Evolutionary conservation across 2,329 filamentous ascomycete species (phyloP).

Genomic region (Colletotrichum sp.): DNA sequence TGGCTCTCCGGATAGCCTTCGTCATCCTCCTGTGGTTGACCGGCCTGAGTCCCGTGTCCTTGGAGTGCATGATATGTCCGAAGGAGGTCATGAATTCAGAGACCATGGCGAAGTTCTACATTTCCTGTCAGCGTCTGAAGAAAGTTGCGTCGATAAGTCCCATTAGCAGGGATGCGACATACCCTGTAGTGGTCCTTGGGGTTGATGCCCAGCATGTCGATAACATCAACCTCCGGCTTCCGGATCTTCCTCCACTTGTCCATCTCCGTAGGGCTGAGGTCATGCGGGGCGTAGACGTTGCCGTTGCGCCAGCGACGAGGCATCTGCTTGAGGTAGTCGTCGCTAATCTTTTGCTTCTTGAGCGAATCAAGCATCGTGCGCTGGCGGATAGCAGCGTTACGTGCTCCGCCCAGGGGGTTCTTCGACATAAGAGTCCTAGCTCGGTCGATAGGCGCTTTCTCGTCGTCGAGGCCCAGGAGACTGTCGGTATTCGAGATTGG

Average conservation of each 20-base stretch:
- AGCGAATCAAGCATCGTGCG: conserved; percentile 41
- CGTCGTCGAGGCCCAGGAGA: conserved; percentile 20
- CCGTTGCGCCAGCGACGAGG: conserved; percentile 76
- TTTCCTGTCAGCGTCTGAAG: neutral
- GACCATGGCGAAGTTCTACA: conserved; percentile 89
- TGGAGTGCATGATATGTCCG: conserved; percentile 83
- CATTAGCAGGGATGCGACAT: conserved; percentile 31
- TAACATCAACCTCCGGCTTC: conserved; percentile 68
- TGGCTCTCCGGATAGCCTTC: conserved; percentile 86
- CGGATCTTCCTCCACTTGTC: conserved; percentile 74
- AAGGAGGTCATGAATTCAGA: conserved; percentile 85
- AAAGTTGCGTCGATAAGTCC: neutral
- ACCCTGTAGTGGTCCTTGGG: conserved; percentile 90
- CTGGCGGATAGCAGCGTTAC: conserved; percentile 27
- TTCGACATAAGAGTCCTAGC: neutral
- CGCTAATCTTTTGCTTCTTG: conserved; percentile 43
- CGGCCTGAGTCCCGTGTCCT: conserved; percentile 78
- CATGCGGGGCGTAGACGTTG: conserved; percentile 90
- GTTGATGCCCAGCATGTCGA: conserved; percentile 81
- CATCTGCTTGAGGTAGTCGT: conserved; percentile 67
- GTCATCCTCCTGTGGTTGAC: conserved; percentile 93
- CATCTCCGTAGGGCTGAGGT: conserved; percentile 80
- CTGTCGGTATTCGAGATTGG: neutral
- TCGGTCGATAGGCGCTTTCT: neutral
- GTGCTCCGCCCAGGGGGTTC: neutral